Evolutionary conservation across 169 alveolate genomes (phyloP).

Genomic region (Cyclospora cayetanensis): DNA sequence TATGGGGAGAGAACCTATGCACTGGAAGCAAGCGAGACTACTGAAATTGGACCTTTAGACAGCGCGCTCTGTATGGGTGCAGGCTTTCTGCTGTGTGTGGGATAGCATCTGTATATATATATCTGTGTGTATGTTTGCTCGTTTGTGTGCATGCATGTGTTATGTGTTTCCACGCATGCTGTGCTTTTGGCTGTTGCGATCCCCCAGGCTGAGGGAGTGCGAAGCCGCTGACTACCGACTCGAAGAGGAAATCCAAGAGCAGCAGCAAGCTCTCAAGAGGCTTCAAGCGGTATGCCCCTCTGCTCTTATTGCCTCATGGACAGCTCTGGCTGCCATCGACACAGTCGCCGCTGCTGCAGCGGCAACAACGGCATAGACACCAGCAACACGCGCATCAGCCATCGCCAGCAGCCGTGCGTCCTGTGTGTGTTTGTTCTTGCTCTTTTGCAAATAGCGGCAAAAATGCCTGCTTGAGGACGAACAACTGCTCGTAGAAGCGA

Average conservation of each 20-base stretch:
- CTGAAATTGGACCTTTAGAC: too few relatives aligned
- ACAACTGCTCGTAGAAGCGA: neutral
- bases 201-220: neutral
- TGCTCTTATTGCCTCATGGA: neutral
- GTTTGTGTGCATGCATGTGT: neutral
- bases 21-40: too few relatives aligned
- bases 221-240: neutral
- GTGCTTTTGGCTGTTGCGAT: neutral
- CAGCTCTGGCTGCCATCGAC: neutral
- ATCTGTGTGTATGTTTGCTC: neutral
- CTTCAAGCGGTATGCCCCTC: conserved; percentile 3
- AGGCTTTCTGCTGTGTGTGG: too few relatives aligned
- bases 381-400: neutral
- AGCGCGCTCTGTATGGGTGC: too few relatives aligned
- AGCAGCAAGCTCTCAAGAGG: neutral
- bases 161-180: neutral
- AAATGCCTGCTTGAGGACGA: neutral
- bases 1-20: too few relatives aligned
- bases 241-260: neutral
- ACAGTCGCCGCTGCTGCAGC: neutral
- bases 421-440: neutral
- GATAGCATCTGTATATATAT: too few relatives aligned
- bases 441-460: neutral
- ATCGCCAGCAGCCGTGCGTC: too few relatives aligned
- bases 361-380: neutral